These are phyloP conservation scores for Trametes sp. DNA, from an alignment of 1,284 basidiomycete species.

Conservation along the genomic window DNA sequence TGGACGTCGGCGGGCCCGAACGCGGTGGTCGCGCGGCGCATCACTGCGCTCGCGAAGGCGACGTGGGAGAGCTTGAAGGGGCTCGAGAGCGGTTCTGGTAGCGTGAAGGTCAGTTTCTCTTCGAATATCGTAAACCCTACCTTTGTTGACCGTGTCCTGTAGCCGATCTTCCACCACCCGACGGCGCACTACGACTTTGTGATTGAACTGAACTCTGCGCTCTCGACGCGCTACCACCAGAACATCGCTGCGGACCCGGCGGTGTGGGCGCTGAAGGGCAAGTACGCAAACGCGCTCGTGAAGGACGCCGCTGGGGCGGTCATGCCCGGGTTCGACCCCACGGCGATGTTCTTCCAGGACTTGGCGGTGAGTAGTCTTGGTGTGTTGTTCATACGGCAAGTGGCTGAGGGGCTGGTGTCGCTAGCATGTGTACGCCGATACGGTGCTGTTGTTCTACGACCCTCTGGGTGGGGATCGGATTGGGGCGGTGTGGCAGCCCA, in stretches of 20 bases:
- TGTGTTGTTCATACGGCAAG: too few relatives aligned
- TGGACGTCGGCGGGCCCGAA: conserved; percentile 80
- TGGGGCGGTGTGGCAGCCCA: conserved; percentile 90
- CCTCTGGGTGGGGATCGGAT: conserved; percentile 81
- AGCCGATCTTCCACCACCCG: conserved; percentile 88
- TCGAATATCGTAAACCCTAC: neutral
- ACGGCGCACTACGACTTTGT: conserved; percentile 88
- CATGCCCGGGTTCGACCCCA: conserved; percentile 86
- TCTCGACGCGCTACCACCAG: conserved; percentile 79
- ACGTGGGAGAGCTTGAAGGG: conserved; percentile 60
- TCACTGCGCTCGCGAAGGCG: conserved; percentile 77
- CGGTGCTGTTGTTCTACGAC: conserved; percentile 89
- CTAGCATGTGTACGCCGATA: conserved; percentile 80
- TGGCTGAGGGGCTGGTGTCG: neutral
- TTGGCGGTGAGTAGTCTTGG: conserved; percentile 60
- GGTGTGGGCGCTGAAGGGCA: conserved; percentile 53
- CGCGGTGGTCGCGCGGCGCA: conserved; percentile 72
- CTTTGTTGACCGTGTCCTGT: conserved; percentile 3
- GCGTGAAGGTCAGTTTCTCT: conserved; percentile 58
- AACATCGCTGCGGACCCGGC: conserved; percentile 59
- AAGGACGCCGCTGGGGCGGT: conserved; percentile 40
- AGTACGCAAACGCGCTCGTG: conserved; percentile 56
- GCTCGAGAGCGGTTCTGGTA: conserved; percentile 54
- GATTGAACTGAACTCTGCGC: conserved; percentile 72
- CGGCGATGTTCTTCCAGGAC: conserved; percentile 71